Percentiles rank a stretch among this genome's conserved stretches.
Conservation (phyloP, 257 asterid species). For the Prunella vulgaris region DNA sequence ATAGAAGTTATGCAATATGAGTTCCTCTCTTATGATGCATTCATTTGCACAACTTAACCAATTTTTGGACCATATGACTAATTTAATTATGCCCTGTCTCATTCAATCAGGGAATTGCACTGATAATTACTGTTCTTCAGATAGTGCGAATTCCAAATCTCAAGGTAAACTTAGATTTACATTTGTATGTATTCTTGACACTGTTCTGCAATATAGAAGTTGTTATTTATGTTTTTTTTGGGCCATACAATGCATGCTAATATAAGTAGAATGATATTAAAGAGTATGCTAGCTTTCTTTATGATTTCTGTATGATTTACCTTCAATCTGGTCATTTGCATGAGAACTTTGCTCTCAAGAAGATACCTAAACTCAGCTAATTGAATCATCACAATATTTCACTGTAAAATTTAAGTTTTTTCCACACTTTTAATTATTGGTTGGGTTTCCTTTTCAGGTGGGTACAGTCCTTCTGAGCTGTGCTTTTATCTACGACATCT, state of each 20-base stretch:
- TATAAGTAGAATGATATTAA: too few relatives aligned
- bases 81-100: not conserved
- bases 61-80: conserved; percentile 13
- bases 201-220: not conserved
- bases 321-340: too few relatives aligned
- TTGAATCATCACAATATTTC: not conserved
- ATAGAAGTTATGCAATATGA: not conserved
- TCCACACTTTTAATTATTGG: not conserved
- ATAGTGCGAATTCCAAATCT: conserved; percentile 90
- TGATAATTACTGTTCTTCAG: conserved; percentile 88
- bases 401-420: not conserved
- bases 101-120: conserved; percentile 69
- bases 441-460: conserved; percentile 46
- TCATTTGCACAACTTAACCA: not conserved
- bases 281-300: too few relatives aligned
- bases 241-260: too few relatives aligned
- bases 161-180: conserved; percentile 48
- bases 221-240: not conserved
- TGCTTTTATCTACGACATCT: conserved; percentile 87
- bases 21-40: not conserved
- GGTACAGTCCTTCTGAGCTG: conserved; percentile 81
- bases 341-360: too few relatives aligned
- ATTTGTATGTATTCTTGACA: not conserved
- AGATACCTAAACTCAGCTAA: not conserved
- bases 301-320: too few relatives aligned